Base-by-base conservation (phyloP, 2,329 filamentous ascomycete genomes). In the Fusarium hainanense region DNA sequence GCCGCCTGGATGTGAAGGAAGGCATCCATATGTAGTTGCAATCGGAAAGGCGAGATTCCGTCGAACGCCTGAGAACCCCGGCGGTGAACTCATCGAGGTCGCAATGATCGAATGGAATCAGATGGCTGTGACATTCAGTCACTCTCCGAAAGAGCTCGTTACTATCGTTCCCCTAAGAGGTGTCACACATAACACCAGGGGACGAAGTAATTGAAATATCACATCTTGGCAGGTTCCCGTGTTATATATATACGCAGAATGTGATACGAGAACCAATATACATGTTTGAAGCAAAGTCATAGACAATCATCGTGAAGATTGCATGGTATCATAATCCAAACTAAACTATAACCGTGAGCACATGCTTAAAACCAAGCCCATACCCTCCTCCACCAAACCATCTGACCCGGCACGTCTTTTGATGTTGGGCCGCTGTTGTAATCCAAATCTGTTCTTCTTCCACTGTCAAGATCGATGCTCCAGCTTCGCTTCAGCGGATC, bases 391-490 rank as follows among this genome's bases (percentile, higher is more conserved):
- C 85, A 88, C 66, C 81, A 78, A 1, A 82, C 70, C 16, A 70
- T 68, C 20, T 75, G 75, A 5, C 69, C 68, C 5, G 76, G 75
- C 4, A 74, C 67, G n/a, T 58, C 77, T 7, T 27, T 78, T 64
- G 60, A 82, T 77, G 52, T 78, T 78, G 67, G 66, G 6, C 65
- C 58, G 8, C 69, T 75, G 50, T 77, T 80, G 62, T 83, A 81
- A 34, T 89, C 87, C 47, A 89, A 65, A 73, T 89, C 88, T 9
- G 79, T 80, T 30, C 88, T 82, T 54, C 85, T 82, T 1, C 88
- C 88, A 3, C 85, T 84, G 49, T 85, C 82, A 43, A 90, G 79
- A 71, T 90, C 87, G 25, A 89, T 84, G 56, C 88, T 86, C 56
- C 83, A 77, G 8, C 81, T 76, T 7, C 81, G 76, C 82, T 85